Evolutionary conservation across 1,284 basidiomycete genomes (phyloP).

Genomic region (Cryptococcus neoformans): DNA sequence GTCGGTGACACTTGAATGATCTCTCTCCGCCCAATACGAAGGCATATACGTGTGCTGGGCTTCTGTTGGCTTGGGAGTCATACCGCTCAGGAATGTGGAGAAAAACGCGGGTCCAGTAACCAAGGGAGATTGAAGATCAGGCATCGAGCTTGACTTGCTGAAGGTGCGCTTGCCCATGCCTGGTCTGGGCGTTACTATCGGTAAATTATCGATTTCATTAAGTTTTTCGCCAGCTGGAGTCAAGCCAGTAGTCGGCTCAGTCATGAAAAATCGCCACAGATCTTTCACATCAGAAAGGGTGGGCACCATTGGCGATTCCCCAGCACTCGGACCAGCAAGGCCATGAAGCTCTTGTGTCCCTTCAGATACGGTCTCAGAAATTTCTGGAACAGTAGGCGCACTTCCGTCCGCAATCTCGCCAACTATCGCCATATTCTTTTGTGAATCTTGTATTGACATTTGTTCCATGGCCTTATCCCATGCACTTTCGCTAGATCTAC

Average conservation of each 20-base stretch:
- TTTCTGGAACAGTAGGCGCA: too few species aligned
- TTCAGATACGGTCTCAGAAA: background rate
- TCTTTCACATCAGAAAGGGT: conserved; percentile 38
- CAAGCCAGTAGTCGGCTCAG: conserved; percentile 17
- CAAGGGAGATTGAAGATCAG: conserved; percentile 60
- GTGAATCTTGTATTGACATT: conserved; percentile 36
- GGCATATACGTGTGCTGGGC: conserved; percentile 17
- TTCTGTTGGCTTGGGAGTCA: conserved; percentile 21
- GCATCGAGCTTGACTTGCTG: conserved; percentile 44
- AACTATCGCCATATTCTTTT: background rate
- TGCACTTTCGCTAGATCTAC: conserved; percentile 30
- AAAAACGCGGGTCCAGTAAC: conserved; percentile 16
- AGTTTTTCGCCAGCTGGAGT: conserved; percentile 14
- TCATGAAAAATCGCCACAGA: conserved; percentile 44
- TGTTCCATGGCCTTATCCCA: conserved; percentile 43
- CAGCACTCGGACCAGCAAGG: background rate
- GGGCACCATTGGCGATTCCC: conserved; percentile 6
- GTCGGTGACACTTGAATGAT: background rate
- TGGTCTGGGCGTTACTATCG: conserved; percentile 23
- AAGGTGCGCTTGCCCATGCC: conserved; percentile 22
- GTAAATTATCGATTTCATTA: background rate
- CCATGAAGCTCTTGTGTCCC: background rate
- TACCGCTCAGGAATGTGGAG: conserved; percentile 17
- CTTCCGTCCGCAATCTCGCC: too few species aligned
- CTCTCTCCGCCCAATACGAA: background rate